phyloP scores from a whole-genome alignment of 225 moss, liverwort and hornwort species.

The Physcomitrium patens region DNA sequence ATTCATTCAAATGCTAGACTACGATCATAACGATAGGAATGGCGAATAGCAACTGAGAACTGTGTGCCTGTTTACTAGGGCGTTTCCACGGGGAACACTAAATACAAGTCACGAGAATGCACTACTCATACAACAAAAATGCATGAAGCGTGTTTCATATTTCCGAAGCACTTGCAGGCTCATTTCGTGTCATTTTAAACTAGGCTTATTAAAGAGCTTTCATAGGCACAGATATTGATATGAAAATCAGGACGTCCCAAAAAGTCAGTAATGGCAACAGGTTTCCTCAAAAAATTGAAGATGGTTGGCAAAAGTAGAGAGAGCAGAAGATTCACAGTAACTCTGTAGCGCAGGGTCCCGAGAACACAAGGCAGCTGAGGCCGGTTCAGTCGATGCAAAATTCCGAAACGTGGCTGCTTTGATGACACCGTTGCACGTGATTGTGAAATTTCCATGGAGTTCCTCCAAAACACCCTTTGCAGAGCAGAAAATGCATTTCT shows the following conservation, averaged over 20 bases:
- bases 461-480: constrained; percentile 5
- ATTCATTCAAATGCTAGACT: background rate
- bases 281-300: background rate
- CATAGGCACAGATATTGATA: background rate
- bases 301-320: background rate
- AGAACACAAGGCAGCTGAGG: background rate
- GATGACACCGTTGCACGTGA: constrained; percentile 2
- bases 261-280: background rate
- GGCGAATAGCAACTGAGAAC: no score
- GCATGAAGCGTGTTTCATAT: no score
- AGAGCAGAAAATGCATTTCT: constrained; percentile 12
- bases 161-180: background rate
- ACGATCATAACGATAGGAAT: no score
- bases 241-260: constrained; percentile 1
- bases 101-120: no score
- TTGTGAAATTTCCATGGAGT: background rate
- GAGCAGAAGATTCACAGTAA: background rate
- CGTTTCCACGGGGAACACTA: no score
- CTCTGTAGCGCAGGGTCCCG: background rate
- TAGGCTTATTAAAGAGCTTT: background rate
- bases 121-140: background rate
- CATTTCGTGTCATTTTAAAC: background rate
- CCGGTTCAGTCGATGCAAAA: constrained; percentile 12
- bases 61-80: no score
- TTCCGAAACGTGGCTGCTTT: background rate